Base-by-base conservation (phyloP, 2,329 filamentous ascomycete genomes). In the Lecanosticta acicola region DNA sequence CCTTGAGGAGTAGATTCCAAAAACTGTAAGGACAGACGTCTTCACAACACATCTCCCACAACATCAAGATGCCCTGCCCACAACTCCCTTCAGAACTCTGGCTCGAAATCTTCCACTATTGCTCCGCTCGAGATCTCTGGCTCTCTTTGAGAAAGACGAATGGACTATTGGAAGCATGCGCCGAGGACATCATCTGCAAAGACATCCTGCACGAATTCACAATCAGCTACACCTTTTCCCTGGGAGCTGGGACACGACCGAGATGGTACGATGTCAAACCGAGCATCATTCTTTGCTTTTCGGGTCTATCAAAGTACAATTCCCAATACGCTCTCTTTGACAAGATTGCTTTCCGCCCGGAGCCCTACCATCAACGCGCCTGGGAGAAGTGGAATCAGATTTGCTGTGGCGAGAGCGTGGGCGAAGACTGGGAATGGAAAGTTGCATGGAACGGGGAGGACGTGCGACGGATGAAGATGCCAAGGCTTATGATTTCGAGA, bases 311-410 rank as follows among this genome's bases (percentile, higher is more conserved):
- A 21, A 48, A 53, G 21, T 42, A 49, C 17, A 53, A 58, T 21
- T 43, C 50, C 2, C 53, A 56, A 33, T 57, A 59, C 35, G 54
- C 53, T 9, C 35, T 55, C 5, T 59, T 59, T 43, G 51, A 49
- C 16, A 44, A 43, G 2, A 51, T 49, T n/a, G 13, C 39, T 3
- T 46, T 59, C 8, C 43, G 42, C 4, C 58, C 56, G 4, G 43
- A 54, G 1, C 32, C 43, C 9, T 51, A 34, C n/a, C 45, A 42
- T 32, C 48, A 48, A 5, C 32, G 53, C 5, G 51, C 50, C 10
- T 48, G 49, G 45, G 46, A 57, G 51, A 53, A 49, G 21, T 61
- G 58, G 57, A 51, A 55, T n/a, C 49, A 43, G 21, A 55, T 59
- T 1, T 49, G 46, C 20, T 41, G 42, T 11, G 42, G 39, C 1